Percentiles rank a stretch among this genome's conserved stretches.
phyloP scores from a whole-genome alignment of 805 yeast genomes.

The Kodamaea sagamina region DNA sequence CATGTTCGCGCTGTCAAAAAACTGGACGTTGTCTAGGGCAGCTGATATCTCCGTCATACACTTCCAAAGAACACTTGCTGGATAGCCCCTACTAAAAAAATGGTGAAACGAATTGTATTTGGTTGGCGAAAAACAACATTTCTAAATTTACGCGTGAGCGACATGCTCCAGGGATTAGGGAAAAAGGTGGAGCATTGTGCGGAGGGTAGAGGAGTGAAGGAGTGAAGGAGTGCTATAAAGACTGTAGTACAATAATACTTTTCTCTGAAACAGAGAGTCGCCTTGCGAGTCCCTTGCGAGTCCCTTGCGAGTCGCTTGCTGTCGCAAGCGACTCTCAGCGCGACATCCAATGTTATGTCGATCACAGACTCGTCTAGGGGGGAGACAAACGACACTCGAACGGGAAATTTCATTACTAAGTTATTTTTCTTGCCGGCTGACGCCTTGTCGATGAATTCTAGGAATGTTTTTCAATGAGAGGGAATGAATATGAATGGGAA shows the following conservation, averaged over 20 bases:
- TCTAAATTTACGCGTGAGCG: constrained; percentile 1
- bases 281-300: too few species aligned
- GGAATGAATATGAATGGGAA: too few species aligned
- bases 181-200: too few species aligned
- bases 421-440: constrained; percentile 1
- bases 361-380: constrained; percentile 6
- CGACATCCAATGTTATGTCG: too few species aligned
- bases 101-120: constrained; percentile 1
- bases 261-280: too few species aligned
- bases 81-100: not conserved
- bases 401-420: not conserved
- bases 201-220: not conserved
- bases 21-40: constrained; percentile 1
- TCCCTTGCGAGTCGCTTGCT: too few species aligned
- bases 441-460: too few species aligned
- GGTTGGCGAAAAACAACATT: constrained; percentile 6
- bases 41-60: constrained; percentile 3
- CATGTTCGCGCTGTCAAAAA: not conserved
- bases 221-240: too few species aligned
- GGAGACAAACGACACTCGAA: constrained; percentile 6
- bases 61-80: not conserved
- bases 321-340: too few species aligned
- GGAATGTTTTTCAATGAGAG: too few species aligned
- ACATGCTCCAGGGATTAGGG: too few species aligned
- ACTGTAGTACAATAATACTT: too few species aligned